phyloP scores from a whole-genome alignment of 2,329 filamentous ascomycete genomes.

The Colletotrichum camelliae region DNA sequence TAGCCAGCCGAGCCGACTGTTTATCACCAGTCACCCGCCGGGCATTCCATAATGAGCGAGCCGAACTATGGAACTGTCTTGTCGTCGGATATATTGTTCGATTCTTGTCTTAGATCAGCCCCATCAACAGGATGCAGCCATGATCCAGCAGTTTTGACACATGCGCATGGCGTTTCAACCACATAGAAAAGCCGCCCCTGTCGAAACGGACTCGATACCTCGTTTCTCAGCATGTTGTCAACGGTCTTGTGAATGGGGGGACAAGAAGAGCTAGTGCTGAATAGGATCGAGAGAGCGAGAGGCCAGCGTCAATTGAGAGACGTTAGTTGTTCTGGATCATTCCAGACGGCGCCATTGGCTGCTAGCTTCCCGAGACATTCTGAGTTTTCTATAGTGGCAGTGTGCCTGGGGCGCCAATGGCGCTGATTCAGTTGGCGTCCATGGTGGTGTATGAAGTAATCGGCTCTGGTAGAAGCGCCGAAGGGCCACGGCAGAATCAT shows the following conservation, averaged over 20 bases:
- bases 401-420: neutral
- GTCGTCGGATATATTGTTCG: neutral
- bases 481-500: neutral
- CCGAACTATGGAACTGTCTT: neutral
- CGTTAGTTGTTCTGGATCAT: neutral
- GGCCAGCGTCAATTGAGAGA: neutral
- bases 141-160: neutral
- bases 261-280: constrained; percentile 3
- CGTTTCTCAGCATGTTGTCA: neutral
- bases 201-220: neutral
- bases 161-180: neutral
- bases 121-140: neutral
- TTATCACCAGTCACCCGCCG: neutral
- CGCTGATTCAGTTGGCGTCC: neutral
- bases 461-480: neutral
- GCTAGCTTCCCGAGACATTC: constrained; percentile 9
- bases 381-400: neutral
- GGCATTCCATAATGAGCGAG: neutral
- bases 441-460: neutral
- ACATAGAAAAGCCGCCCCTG: neutral
- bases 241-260: neutral
- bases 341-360: neutral
- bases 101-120: constrained; percentile 1
- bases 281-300: neutral
- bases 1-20: neutral